These are phyloP conservation scores for Naumovozyma castellii DNA, from an alignment of 805 yeast genomes.

Conservation along the genomic window DNA sequence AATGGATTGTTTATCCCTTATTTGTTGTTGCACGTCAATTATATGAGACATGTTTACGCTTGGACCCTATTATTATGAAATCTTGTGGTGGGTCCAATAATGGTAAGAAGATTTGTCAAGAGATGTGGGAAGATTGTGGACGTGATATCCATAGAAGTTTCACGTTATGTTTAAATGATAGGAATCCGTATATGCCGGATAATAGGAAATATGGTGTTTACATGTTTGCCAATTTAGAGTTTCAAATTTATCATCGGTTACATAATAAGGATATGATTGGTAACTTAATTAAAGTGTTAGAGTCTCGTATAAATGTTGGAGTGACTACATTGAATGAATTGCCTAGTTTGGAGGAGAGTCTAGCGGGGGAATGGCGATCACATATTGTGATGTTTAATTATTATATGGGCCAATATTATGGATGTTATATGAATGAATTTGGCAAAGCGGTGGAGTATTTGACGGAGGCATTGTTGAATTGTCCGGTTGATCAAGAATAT, in stretches of 20 bases:
- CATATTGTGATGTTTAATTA: constrained; percentile 57
- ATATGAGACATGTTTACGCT: background rate
- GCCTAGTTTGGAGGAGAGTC: constrained; percentile 7
- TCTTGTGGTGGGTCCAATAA: no score
- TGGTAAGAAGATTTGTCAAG: constrained; percentile 1
- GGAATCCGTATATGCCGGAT: constrained; percentile 39
- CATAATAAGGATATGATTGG: constrained; percentile 64
- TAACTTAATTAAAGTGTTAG: constrained; percentile 61
- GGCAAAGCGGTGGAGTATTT: constrained; percentile 42
- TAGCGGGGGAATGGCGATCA: constrained; percentile 33
- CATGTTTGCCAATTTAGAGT: constrained; percentile 59
- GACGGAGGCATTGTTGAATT: constrained; percentile 34
- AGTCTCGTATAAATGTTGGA: constrained; percentile 24
- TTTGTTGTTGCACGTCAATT: constrained; percentile 16
- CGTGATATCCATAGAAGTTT: constrained; percentile 62
- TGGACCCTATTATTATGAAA: background rate
- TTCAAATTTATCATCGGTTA: constrained; percentile 58
- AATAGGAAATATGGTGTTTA: constrained; percentile 60
- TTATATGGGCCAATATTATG: constrained; percentile 56
- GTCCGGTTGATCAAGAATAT: constrained; percentile 4
- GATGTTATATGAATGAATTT: constrained; percentile 52
- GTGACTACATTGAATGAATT: constrained; percentile 3
- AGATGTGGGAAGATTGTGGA: constrained; percentile 43
- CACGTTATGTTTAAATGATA: constrained; percentile 69
- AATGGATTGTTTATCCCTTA: constrained; percentile 11